Evolutionary conservation across 2,329 filamentous ascomycete species (phyloP).

Genomic region (Talaromyces sp.): DNA sequence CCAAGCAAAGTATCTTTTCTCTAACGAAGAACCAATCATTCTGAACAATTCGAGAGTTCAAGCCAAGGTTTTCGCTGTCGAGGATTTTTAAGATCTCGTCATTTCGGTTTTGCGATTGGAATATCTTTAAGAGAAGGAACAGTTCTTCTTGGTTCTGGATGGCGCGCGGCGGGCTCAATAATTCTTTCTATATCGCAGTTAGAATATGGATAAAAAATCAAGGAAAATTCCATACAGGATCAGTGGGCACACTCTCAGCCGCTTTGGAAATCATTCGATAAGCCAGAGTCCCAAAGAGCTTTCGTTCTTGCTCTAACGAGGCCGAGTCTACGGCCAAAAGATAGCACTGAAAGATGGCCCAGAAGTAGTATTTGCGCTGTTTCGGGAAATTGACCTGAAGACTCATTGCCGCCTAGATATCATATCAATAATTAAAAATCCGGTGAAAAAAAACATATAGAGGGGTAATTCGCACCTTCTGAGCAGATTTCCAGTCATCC

Average conservation of each 20-base stretch:
- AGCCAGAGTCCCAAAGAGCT: slow-evolving; percentile 45
- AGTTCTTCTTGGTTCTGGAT: slow-evolving; percentile 45
- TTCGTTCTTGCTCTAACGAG: slow-evolving; percentile 37
- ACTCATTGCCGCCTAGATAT: slow-evolving; percentile 43
- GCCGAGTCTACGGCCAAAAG: slow-evolving; percentile 31
- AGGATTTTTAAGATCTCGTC: slow-evolving; percentile 39
- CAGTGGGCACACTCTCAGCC: slow-evolving; percentile 37
- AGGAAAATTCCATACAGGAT: slow-evolving; percentile 33
- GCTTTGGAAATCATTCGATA: slow-evolving; percentile 47
- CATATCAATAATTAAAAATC: background rate
- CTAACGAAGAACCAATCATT: slow-evolving; percentile 39
- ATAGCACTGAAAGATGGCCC: slow-evolving; percentile 44
- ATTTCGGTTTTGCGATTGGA: slow-evolving; percentile 34
- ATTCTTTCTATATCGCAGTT: slow-evolving; percentile 29
- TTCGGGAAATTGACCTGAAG: slow-evolving; percentile 46
- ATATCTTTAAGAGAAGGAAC: slow-evolving; percentile 39
- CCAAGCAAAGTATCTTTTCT: slow-evolving; percentile 33
- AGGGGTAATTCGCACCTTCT: slow-evolving; percentile 31
- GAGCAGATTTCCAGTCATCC: slow-evolving; percentile 42
- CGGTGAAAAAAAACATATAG: background rate
- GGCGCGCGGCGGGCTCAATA: slow-evolving; percentile 35
- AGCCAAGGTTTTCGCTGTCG: slow-evolving; percentile 35
- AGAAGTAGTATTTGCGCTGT: slow-evolving; percentile 44
- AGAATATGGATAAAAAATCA: slow-evolving; percentile 13
- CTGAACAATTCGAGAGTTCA: slow-evolving; percentile 37